Evolutionary conservation across 805 yeast species (phyloP), one percentile per base, ranked within the genome.

Genomic region (Nakazawaea anatomiae): DNA sequence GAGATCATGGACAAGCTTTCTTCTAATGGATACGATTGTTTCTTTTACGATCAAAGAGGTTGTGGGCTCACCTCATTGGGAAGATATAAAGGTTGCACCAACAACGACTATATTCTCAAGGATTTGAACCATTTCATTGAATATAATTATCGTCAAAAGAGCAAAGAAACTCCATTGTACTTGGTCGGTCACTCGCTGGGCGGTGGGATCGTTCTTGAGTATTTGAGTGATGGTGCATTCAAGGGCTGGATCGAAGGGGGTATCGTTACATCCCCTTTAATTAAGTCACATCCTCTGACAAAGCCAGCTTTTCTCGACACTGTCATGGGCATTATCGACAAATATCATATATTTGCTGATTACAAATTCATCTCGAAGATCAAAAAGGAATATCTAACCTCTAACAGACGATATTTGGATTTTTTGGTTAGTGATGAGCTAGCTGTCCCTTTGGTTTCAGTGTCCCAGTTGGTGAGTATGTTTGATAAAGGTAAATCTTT

Each of bases 171-270:
- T 9, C 25, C 28, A 36, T 57, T 85, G 32, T 74, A 70, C 57
- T 58, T 87, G 42, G 70, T 77, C 59, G 90, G 91, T 1, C 89
- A 83, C 56, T 85, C 90, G 6, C 85, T 87, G 91, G 95, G 95
- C 46, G 92, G 92, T 25, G 91, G 85, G 0, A 80, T 87, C 48
- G 70, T 69, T 0, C 66, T 87, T 50, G 83, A 82, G 63, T 86
- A 87, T 61, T 82, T 78, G 3, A 71, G 79, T 36, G 61, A 64
- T 32, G 91, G 91, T 3, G 75, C 69, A 52, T 67, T 72, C 60
- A 71, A 67, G 42, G 71, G 74, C 28, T 56, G 71, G n/a, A 54
- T 87, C 31, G 65, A 69, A 36, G 79, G 79, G 0, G 72, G 79
- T 44, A 66, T 75, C 36, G 75, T 71, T 0, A 68, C 77, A 36